Percentiles rank a stretch among this genome's conserved stretches.
Conservation (phyloP, 1,139 yeast species). For the Suhomyces maxii region DNA sequence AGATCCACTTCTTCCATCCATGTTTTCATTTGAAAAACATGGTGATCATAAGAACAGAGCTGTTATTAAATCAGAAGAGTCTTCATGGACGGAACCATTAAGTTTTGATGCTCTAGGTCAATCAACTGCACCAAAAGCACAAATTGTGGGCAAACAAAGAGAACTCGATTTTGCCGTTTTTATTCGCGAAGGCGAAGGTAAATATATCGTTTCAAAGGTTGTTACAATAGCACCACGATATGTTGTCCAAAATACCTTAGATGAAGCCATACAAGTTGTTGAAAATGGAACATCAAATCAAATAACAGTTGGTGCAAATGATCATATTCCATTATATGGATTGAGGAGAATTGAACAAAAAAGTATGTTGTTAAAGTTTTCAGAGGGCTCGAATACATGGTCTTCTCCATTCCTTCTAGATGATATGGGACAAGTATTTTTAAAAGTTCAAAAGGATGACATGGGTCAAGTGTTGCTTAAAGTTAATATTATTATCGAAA, state of each 20-base stretch:
- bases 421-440: slow-evolving; percentile 77
- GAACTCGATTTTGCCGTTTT: slow-evolving; percentile 78
- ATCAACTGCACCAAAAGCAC: slow-evolving; percentile 62
- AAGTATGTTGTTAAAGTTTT: slow-evolving; percentile 59
- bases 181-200: slow-evolving; percentile 85
- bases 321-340: slow-evolving; percentile 64
- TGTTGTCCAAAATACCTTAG: slow-evolving; percentile 63
- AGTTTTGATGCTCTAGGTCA: slow-evolving; percentile 93
- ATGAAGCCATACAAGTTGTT: slow-evolving; percentile 57
- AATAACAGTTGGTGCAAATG: slow-evolving; percentile 46
- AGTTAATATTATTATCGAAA: slow-evolving; percentile 72
- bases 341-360: slow-evolving; percentile 51
- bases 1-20: slow-evolving; percentile 52
- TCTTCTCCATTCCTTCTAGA: slow-evolving; percentile 84
- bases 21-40: slow-evolving; percentile 79
- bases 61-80: slow-evolving; percentile 63
- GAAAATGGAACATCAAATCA: slow-evolving; percentile 66
- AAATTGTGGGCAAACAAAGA: slow-evolving; percentile 54
- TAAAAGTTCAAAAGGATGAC: slow-evolving; percentile 65
- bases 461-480: slow-evolving; percentile 70
- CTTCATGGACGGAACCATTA: slow-evolving; percentile 72
- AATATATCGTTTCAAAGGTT: slow-evolving; percentile 73
- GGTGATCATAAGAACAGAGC: slow-evolving; percentile 68
- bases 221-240: slow-evolving; percentile 83
- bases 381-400: slow-evolving; percentile 66